phyloP scores from a whole-genome alignment of 768 basidiomycete genomes.

The Mycena polygramma region DNA sequence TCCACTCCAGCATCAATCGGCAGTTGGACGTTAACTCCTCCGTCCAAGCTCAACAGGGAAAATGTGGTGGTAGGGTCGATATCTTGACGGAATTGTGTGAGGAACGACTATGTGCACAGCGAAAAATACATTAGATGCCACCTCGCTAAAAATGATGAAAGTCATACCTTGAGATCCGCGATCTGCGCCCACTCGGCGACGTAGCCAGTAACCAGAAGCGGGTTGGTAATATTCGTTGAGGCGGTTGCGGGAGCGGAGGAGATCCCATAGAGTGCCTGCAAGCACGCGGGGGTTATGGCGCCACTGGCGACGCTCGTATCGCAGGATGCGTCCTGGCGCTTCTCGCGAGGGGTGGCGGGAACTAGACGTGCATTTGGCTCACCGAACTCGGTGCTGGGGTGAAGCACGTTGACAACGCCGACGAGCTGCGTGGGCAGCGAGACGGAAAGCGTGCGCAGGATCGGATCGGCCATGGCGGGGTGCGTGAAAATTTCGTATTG shows the following conservation, averaged over 20 bases:
- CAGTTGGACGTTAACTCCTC: slow-evolving; percentile 33
- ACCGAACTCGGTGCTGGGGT: too few species aligned
- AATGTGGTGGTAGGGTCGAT: slow-evolving; percentile 39
- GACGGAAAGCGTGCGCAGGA: too few species aligned
- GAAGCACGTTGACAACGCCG: too few species aligned
- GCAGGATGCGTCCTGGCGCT: too few species aligned
- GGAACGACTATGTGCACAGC: slow-evolving; percentile 39
- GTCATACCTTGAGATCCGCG: slow-evolving; percentile 33
- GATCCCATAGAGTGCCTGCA: slow-evolving; percentile 52
- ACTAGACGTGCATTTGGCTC: too few species aligned
- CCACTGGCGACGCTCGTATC: background rate
- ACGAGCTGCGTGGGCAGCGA: too few species aligned
- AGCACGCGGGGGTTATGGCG: slow-evolving; percentile 49
- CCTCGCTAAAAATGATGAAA: background rate
- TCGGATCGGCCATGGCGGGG: too few species aligned
- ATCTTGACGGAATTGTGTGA: slow-evolving; percentile 38
- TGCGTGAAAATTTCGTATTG: too few species aligned
- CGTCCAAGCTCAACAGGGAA: slow-evolving; percentile 37
- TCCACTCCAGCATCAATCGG: background rate
- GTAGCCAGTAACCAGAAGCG: slow-evolving; percentile 44
- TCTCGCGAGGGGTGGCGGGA: too few species aligned
- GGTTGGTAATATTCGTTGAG: slow-evolving; percentile 43
- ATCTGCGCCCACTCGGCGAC: slow-evolving; percentile 7
- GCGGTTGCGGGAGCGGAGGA: slow-evolving; percentile 43
- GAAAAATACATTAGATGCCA: background rate